Evolutionary conservation across 2,329 filamentous ascomycete species (phyloP).

Genomic region (Pseudogymnoascus pannorum): DNA sequence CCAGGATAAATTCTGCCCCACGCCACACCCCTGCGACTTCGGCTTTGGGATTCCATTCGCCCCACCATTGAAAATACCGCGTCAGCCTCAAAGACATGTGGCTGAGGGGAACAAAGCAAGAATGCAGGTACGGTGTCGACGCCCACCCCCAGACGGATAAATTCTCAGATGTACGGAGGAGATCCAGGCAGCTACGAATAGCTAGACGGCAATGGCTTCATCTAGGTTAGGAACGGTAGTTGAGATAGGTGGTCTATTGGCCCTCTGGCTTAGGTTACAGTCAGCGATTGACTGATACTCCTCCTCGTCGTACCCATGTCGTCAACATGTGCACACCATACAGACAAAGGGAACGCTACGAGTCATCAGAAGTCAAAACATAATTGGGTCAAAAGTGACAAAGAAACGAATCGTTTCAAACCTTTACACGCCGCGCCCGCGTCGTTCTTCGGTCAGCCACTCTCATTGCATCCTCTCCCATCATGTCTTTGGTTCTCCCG

Average conservation of each 20-base stretch:
- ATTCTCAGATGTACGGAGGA: not conserved
- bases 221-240: not conserved
- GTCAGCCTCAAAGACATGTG: constrained; percentile 4
- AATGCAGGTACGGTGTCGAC: not conserved
- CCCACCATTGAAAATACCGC: not conserved
- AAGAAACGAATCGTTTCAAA: constrained; percentile 5
- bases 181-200: not conserved
- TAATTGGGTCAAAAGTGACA: not conserved
- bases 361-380: not conserved
- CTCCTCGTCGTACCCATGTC: not conserved
- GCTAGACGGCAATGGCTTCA: not conserved
- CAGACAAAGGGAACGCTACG: constrained; percentile 1
- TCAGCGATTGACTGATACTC: not conserved
- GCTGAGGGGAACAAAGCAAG: not conserved
- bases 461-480: not conserved
- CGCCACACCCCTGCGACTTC: not conserved
- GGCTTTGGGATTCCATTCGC: constrained; percentile 4
- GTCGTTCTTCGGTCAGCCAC: constrained; percentile 3
- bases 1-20: not conserved
- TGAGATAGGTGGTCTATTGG: not conserved
- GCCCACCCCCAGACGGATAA: not conserved
- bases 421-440: not conserved
- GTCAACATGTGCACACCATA: not conserved
- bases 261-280: not conserved
- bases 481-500: constrained; percentile 7